phyloP scores from a whole-genome alignment of 2,329 filamentous ascomycete species.

The Penicillium sp. region DNA sequence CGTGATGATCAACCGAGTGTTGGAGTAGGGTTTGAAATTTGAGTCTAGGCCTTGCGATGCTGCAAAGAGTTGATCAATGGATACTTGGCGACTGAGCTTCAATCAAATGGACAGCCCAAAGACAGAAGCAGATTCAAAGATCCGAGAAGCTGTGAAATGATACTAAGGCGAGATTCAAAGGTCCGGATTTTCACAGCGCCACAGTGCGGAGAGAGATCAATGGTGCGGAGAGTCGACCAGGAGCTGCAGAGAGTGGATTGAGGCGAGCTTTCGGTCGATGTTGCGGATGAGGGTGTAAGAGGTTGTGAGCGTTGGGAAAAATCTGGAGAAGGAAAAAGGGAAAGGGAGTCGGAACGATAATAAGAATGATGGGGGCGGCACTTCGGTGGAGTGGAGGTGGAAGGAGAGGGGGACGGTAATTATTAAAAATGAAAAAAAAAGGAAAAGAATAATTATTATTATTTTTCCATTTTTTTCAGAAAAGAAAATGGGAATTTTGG shows the following conservation, averaged over 20 bases:
- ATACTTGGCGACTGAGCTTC: slow-evolving; percentile 19
- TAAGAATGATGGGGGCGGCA: slow-evolving; percentile 32
- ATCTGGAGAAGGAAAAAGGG: slow-evolving; percentile 8
- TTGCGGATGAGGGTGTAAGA: neutral
- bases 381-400: slow-evolving; percentile 23
- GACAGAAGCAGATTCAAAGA: slow-evolving; percentile 5
- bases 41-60: slow-evolving; percentile 18
- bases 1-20: slow-evolving; percentile 17
- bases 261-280: slow-evolving; percentile 7
- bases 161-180: slow-evolving; percentile 2
- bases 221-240: neutral
- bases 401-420: slow-evolving; percentile 28
- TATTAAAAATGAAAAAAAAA: slow-evolving; percentile 20
- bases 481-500: slow-evolving; percentile 19
- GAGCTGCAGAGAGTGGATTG: slow-evolving; percentile 20
- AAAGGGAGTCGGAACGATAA: slow-evolving; percentile 26
- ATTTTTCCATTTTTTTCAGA: neutral
- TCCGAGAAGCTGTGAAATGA: neutral
- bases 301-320: slow-evolving; percentile 4
- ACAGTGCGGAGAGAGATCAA: slow-evolving; percentile 22
- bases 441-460: slow-evolving; percentile 20
- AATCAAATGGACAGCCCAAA: slow-evolving; percentile 13
- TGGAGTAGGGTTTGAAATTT: slow-evolving; percentile 10
- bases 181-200: slow-evolving; percentile 18
- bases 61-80: slow-evolving; percentile 23